Percentiles rank a stretch among this genome's conserved stretches.
phyloP scores from a whole-genome alignment of 225 moss, liverwort and hornwort genomes.

The Bryum argenteum region DNA sequence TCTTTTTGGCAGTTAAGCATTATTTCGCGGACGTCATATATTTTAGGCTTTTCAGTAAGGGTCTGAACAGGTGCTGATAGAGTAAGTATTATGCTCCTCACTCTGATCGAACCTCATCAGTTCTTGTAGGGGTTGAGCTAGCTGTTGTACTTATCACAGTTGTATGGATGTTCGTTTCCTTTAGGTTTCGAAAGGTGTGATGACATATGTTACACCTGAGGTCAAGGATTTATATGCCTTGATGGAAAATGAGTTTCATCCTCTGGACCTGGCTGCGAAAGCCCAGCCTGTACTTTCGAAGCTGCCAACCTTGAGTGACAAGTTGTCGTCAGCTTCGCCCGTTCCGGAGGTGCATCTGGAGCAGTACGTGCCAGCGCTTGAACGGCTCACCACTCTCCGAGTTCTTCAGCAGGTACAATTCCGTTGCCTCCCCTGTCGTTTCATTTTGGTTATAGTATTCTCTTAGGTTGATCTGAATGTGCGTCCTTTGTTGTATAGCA shows the following conservation, averaged over 20 bases:
- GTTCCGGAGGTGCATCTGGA: constrained; percentile 95
- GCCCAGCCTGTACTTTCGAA: constrained; percentile 68
- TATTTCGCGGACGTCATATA: neutral
- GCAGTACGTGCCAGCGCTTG: constrained; percentile 86
- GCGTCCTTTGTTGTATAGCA: too few relatives aligned
- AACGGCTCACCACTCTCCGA: constrained; percentile 84
- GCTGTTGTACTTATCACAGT: neutral
- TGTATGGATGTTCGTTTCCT: neutral
- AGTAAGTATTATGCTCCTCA: neutral
- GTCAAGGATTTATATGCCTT: constrained; percentile 80
- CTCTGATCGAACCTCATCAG: neutral
- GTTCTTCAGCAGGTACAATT: constrained; percentile 74
- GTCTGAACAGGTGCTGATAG: neutral
- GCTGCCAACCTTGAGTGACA: constrained; percentile 80
- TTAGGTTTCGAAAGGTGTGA: constrained; percentile 88
- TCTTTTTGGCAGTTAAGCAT: neutral
- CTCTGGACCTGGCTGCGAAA: constrained; percentile 78
- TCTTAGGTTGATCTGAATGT: too few relatives aligned
- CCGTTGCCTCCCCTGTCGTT: too few relatives aligned
- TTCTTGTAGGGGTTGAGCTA: neutral
- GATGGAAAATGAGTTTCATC: constrained; percentile 83
- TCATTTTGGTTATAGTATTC: too few relatives aligned
- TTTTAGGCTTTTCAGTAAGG: neutral
- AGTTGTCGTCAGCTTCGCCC: constrained; percentile 91
- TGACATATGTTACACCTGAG: constrained; percentile 83